Percentiles rank a stretch among this genome's conserved stretches.
Evolutionary conservation across 1,139 yeast genomes (phyloP).

Genomic region (Scheffersomyces illinoinensis): DNA sequence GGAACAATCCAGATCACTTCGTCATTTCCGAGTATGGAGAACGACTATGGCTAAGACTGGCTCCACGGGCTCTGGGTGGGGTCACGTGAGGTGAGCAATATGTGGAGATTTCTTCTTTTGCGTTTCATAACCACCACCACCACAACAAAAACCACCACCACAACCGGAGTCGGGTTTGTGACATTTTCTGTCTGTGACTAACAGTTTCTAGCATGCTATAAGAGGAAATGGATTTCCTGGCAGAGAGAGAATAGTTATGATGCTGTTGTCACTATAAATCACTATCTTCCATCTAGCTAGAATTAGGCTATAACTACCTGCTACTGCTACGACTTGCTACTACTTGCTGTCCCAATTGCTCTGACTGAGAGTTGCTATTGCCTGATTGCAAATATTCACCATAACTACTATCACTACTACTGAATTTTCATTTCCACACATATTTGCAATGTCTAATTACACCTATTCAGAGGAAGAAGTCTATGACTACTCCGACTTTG

Average conservation of each 20-base stretch:
- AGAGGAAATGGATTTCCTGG: neutral
- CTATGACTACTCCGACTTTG: conserved; percentile 7
- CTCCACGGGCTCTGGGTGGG: neutral
- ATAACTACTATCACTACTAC: neutral
- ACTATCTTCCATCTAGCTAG: neutral
- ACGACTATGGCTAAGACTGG: neutral
- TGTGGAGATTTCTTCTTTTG: neutral
- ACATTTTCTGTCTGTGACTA: neutral
- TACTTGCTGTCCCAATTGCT: neutral
- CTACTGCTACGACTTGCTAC: neutral
- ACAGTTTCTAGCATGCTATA: neutral
- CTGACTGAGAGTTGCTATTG: neutral
- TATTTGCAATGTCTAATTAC: neutral
- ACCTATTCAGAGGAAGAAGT: neutral
- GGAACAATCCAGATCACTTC: neutral
- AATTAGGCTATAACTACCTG: neutral
- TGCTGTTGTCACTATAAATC: neutral
- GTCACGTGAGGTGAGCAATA: neutral
- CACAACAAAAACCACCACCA: neutral
- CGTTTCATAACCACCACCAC: neutral
- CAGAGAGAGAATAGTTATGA: neutral
- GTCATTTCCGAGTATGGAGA: neutral
- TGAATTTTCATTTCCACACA: neutral
- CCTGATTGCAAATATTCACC: neutral
- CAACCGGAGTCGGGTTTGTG: neutral